Percentiles rank a stretch among this genome's conserved stretches.
Conservation (phyloP, 2,329 filamentous ascomycete species). For the Colletotrichum tabaci region DNA sequence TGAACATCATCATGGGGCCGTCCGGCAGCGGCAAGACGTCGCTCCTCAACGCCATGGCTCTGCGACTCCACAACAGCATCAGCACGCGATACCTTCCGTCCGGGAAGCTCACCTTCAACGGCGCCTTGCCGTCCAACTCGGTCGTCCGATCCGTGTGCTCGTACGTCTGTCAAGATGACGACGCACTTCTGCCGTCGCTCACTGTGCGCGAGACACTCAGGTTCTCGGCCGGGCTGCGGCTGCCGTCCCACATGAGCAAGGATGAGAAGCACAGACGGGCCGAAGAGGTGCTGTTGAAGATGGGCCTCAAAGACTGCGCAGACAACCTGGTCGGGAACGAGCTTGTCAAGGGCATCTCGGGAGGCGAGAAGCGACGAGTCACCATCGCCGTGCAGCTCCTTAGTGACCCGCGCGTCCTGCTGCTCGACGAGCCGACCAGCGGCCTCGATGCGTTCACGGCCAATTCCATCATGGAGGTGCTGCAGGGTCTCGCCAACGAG, state of each 20-base stretch:
- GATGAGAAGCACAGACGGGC: constrained; percentile 77
- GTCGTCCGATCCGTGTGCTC: constrained; percentile 82
- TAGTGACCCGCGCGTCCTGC: constrained; percentile 79
- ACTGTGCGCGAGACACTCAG: constrained; percentile 82
- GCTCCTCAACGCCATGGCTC: constrained; percentile 80
- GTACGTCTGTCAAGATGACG: constrained; percentile 85
- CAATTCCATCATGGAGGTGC: constrained; percentile 81
- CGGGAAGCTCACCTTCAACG: constrained; percentile 80
- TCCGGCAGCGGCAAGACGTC: constrained; percentile 85
- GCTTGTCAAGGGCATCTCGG: constrained; percentile 82
- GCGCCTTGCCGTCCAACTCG: constrained; percentile 74
- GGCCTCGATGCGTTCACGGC: constrained; percentile 85
- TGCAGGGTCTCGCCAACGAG: constrained; percentile 79
- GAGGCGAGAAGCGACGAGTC: constrained; percentile 83
- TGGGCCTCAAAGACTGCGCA: constrained; percentile 84
- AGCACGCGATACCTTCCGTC: constrained; percentile 73
- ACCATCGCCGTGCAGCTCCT: constrained; percentile 85
- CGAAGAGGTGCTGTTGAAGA: constrained; percentile 80
- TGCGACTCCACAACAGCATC: constrained; percentile 73
- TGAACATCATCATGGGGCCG: constrained; percentile 87
- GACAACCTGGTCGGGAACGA: constrained; percentile 82
- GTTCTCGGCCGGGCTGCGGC: constrained; percentile 79
- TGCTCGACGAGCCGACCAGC: constrained; percentile 84
- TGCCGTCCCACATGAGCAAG: constrained; percentile 79
- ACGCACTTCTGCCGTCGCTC: constrained; percentile 80